Evolutionary conservation across 345 rosid species (phyloP).

Genomic region (Hypericum androsaemum): DNA sequence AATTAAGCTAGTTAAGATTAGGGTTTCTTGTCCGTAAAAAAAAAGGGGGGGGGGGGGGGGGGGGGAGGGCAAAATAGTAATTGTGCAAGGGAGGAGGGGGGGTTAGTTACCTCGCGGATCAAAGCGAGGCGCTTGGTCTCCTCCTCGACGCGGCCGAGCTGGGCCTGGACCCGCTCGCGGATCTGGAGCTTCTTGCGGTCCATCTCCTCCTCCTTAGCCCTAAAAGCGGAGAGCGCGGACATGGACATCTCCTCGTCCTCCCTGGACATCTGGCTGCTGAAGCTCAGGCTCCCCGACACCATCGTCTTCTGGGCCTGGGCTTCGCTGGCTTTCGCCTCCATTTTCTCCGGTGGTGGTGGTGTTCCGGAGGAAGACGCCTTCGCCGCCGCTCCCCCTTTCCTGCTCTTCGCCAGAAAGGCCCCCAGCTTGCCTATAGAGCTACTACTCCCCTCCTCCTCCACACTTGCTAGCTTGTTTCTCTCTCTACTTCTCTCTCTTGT

Average conservation of each 20-base stretch:
- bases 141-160: constrained; percentile 5
- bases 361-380: too few species aligned
- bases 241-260: constrained; percentile 6
- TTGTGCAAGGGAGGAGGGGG: too few species aligned
- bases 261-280: constrained; percentile 3
- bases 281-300: constrained; percentile 1
- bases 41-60: background rate
- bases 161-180: constrained; percentile 3
- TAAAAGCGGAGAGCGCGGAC: background rate
- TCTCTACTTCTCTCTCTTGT: background rate
- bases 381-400: too few species aligned
- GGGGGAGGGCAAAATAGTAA: background rate
- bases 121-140: constrained; percentile 4
- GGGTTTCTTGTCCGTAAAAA: background rate
- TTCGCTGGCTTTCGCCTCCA: too few species aligned
- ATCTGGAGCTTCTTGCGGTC: background rate
- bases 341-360: background rate
- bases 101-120: constrained; percentile 7
- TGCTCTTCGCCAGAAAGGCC: background rate
- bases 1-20: too few species aligned
- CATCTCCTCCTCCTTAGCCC: constrained; percentile 4
- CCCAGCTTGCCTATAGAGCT: background rate
- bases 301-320: background rate
- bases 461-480: background rate
- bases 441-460: background rate